Conservation (phyloP, 371 early-diverging fungal genomes). For the Saksenaea vasiformis region DNA sequence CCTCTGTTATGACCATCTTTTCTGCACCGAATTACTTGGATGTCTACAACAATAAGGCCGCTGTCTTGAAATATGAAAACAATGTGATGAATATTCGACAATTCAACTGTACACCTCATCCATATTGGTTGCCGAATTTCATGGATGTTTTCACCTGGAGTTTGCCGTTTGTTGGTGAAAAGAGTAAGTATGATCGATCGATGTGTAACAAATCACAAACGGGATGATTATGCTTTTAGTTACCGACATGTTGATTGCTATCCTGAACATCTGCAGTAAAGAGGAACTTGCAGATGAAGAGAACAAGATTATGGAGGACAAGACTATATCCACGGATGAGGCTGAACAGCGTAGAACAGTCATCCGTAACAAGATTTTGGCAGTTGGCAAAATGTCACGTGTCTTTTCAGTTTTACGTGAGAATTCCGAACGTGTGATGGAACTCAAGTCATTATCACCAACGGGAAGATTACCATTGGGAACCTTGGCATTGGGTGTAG, state of each 20-base stretch:
- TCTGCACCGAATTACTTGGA: constrained; percentile 98
- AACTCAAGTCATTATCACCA: constrained; percentile 89
- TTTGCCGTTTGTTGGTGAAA: constrained; percentile 97
- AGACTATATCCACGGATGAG: constrained; percentile 36
- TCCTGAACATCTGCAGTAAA: constrained; percentile 90
- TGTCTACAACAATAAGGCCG: constrained; percentile 98
- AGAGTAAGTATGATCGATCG: constrained; percentile 63
- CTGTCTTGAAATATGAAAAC: constrained; percentile 94
- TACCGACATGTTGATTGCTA: constrained; percentile 92
- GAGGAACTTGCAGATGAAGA: constrained; percentile 67
- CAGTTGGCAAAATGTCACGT: constrained; percentile 89
- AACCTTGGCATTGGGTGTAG: constrained; percentile 85
- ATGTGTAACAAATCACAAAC: neutral
- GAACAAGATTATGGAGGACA: constrained; percentile 21
- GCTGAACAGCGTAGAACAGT: constrained; percentile 68
- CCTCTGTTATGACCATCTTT: constrained; percentile 96
- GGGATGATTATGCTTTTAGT: constrained; percentile 50
- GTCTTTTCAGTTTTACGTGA: constrained; percentile 88
- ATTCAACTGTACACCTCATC: constrained; percentile 87
- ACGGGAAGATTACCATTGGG: constrained; percentile 82
- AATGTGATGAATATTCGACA: constrained; percentile 97
- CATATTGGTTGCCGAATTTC: constrained; percentile 96
- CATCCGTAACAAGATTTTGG: constrained; percentile 90
- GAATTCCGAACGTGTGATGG: constrained; percentile 89
- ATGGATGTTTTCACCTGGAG: constrained; percentile 99